Percentiles rank a stretch among this genome's conserved stretches.
Evolutionary conservation across 1,284 basidiomycete species (phyloP).

Genomic region (Ceratobasidium sp.): DNA sequence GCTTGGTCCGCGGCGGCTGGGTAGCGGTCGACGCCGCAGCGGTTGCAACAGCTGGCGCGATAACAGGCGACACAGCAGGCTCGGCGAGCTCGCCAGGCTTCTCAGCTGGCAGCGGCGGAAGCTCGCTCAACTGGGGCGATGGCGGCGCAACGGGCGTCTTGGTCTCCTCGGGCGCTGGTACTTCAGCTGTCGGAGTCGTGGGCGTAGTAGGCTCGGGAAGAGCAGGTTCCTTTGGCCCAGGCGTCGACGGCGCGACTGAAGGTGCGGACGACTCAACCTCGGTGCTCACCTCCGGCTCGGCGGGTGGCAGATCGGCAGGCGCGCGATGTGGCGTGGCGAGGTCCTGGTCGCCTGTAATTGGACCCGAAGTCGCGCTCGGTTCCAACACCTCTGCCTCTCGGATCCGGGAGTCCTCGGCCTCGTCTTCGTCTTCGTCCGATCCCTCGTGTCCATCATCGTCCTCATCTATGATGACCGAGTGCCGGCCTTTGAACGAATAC

Average conservation of each 20-base stretch:
- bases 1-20: conserved; percentile 54
- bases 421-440: conserved; percentile 58
- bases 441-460: conserved; percentile 56
- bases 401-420: conserved; percentile 45
- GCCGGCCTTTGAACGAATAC: conserved; percentile 84
- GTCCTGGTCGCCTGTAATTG: conserved; percentile 41
- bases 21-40: conserved; percentile 10
- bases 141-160: not conserved
- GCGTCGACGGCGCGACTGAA: conserved; percentile 1
- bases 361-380: conserved; percentile 43
- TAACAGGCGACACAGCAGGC: conserved; percentile 5
- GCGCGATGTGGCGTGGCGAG: conserved; percentile 33
- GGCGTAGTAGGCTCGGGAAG: conserved; percentile 22
- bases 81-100: conserved; percentile 37
- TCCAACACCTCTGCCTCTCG: conserved; percentile 50
- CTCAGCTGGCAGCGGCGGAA: conserved; percentile 34
- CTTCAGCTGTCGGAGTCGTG: conserved; percentile 14
- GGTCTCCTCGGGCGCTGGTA: not conserved
- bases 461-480: conserved; percentile 76
- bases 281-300: conserved; percentile 6
- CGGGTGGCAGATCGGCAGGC: conserved; percentile 25
- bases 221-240: conserved; percentile 10
- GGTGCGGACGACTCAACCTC: conserved; percentile 3
- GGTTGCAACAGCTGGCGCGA: conserved; percentile 29
- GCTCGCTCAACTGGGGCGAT: conserved; percentile 7